Base-by-base conservation (phyloP, 164 flowering plant species). In the Stephania yunnanensis region DNA sequence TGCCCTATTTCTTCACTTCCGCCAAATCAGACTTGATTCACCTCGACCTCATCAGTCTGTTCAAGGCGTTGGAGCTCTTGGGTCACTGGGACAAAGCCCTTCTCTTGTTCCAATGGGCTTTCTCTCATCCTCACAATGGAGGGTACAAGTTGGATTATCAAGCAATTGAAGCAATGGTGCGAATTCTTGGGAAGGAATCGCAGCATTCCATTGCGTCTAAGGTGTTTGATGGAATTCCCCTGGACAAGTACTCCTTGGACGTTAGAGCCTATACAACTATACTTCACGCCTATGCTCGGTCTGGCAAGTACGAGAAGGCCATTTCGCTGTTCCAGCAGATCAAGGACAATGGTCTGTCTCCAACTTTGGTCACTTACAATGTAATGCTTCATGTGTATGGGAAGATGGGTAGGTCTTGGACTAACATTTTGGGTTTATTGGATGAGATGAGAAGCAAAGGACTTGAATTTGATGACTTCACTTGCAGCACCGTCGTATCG, bases 341-440 rank as follows among this genome's bases (percentile, higher is more conserved):
- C 85, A 86, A 86, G 83, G 86, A 76, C 48, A 83, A 82, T 63
- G 97, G 95, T 7, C 58, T 89, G 22, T 45, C 75, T 31, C 92
- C 95, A 10, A 87, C 92, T 75, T 80, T 92, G 75, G 97, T 92
- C 46, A 91, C 95, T 61, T 95, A 89, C 75, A 95, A 95, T 86
- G 95, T 95, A 65, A 87, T 92, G 89, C 86, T 92, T 65, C 91
- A 89, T 86, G 95, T 92, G 71, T 94, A 89, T 80, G 97, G 97
- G 75, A 94, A 87, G 84, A 91, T 84, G 95, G 98, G 97, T 64
- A 79, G 97, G 25, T 89, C 93, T 29, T 92, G 96, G 97, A 75
- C 80, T 79, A 85, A 85, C 58, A 86, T 94, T 78, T 71, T 88
- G 48, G 78, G 69, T 10, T 85, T 94, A 20, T 81, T 95, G 80